phyloP scores from a whole-genome alignment of 2,329 filamentous ascomycete genomes.

The Alternaria longipes region DNA sequence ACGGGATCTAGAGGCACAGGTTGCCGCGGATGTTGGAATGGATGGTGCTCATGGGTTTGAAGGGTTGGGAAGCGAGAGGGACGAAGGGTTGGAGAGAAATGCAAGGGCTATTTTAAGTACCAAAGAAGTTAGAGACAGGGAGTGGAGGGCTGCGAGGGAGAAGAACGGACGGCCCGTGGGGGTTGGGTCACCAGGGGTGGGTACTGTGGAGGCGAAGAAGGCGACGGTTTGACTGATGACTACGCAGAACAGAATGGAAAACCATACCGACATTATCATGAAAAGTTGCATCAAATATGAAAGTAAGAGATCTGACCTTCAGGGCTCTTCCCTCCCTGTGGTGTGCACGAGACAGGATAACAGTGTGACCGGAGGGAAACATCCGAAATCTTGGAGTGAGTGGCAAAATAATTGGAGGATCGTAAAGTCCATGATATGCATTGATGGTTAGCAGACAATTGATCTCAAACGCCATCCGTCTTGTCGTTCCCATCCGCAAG shows the following conservation, averaged over 20 bases:
- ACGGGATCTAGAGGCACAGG: neutral
- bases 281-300: neutral
- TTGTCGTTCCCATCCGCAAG: constrained; percentile 49
- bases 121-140: neutral
- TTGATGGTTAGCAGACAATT: constrained; percentile 51
- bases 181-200: neutral
- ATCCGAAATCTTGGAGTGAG: constrained; percentile 1
- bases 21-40: neutral
- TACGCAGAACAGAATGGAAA: neutral
- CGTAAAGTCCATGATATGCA: constrained; percentile 53
- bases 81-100: neutral
- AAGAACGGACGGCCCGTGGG: neutral
- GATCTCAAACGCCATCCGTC: constrained; percentile 53
- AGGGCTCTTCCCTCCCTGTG: neutral
- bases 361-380: neutral
- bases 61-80: neutral
- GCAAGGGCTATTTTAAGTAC: neutral
- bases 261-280: neutral
- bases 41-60: neutral
- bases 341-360: neutral
- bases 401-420: constrained; percentile 28
- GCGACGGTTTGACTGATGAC: neutral
- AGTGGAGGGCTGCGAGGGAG: constrained; percentile 1
- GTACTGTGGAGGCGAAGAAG: neutral
- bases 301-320: neutral